A percentile compares a stretch with the other conserved stretches of the same genome.
Evolutionary conservation across 257 asterid species (phyloP).

Genomic region (Parsonsia alboflavescens): DNA sequence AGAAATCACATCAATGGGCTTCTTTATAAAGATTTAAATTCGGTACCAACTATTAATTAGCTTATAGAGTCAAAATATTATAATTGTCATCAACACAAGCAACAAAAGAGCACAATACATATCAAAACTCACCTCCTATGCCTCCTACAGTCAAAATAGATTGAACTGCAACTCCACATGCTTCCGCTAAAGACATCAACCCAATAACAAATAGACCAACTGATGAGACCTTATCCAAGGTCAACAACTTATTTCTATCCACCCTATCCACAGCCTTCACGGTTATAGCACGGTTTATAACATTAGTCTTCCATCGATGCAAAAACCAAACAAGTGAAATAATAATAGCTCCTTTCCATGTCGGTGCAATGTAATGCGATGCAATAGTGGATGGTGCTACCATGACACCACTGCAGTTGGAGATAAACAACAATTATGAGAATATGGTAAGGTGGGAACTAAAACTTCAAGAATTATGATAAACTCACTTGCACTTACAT

Average conservation of each 20-base stretch:
- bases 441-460: neutral
- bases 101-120: neutral
- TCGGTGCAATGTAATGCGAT: slow-evolving; percentile 53
- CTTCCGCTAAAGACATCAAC: slow-evolving; percentile 83
- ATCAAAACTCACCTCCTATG: slow-evolving; percentile 66
- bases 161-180: slow-evolving; percentile 89
- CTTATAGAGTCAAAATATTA: too few relatives aligned
- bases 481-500: slow-evolving; percentile 40
- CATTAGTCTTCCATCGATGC: slow-evolving; percentile 80
- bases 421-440: slow-evolving; percentile 12
- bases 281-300: slow-evolving; percentile 57
- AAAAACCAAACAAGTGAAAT: slow-evolving; percentile 81
- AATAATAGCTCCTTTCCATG: slow-evolving; percentile 73
- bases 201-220: slow-evolving; percentile 75
- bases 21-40: neutral
- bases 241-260: slow-evolving; percentile 54
- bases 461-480: neutral
- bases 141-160: slow-evolving; percentile 95
- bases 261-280: slow-evolving; percentile 38
- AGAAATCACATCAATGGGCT: too few relatives aligned
- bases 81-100: neutral
- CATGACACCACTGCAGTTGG: slow-evolving; percentile 61
- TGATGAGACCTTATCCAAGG: slow-evolving; percentile 68
- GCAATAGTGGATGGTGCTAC: slow-evolving; percentile 69
- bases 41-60: neutral